Conservation (phyloP, 495 filamentous ascomycete genomes). For the Jackrogersella multiformis region DNA sequence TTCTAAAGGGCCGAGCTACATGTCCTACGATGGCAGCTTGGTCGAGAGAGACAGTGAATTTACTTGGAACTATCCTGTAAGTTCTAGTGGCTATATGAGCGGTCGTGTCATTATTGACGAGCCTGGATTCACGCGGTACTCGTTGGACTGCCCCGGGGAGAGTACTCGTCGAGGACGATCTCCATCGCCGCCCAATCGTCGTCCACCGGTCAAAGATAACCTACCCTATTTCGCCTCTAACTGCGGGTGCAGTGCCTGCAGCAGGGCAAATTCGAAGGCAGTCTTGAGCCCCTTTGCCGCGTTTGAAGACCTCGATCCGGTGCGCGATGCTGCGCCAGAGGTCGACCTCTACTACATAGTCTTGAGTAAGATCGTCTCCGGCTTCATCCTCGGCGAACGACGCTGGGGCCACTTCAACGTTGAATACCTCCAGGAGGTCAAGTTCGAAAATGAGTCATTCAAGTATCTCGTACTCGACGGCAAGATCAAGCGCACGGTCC, state of each 20-base stretch:
- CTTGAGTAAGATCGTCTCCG: slow-evolving; percentile 47
- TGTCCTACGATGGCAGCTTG: slow-evolving; percentile 49
- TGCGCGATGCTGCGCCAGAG: slow-evolving; percentile 37
- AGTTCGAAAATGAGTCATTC: slow-evolving; percentile 43
- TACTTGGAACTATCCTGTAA: slow-evolving; percentile 1
- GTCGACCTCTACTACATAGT: slow-evolving; percentile 48
- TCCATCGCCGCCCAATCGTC: slow-evolving; percentile 17
- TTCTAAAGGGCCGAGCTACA: slow-evolving; percentile 48
- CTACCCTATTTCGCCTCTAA: slow-evolving; percentile 47
- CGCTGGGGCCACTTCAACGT: slow-evolving; percentile 50
- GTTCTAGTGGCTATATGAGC: slow-evolving; percentile 38
- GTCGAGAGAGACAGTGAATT: slow-evolving; percentile 13
- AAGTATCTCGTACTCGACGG: slow-evolving; percentile 43
- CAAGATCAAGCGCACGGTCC: slow-evolving; percentile 42
- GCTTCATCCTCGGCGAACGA: slow-evolving; percentile 51
- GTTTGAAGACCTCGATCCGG: slow-evolving; percentile 51
- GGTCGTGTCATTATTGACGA: slow-evolving; percentile 53
- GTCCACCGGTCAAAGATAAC: slow-evolving; percentile 34
- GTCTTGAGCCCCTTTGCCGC: slow-evolving; percentile 41
- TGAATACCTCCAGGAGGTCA: slow-evolving; percentile 30
- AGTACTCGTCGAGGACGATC: background rate
- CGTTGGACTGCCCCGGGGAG: slow-evolving; percentile 19
- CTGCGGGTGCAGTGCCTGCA: slow-evolving; percentile 47
- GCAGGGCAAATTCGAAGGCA: slow-evolving; percentile 3
- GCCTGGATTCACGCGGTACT: slow-evolving; percentile 45